Conservation (phyloP, 2,329 filamentous ascomycete genomes). For the Colletotrichum sp. region DNA sequence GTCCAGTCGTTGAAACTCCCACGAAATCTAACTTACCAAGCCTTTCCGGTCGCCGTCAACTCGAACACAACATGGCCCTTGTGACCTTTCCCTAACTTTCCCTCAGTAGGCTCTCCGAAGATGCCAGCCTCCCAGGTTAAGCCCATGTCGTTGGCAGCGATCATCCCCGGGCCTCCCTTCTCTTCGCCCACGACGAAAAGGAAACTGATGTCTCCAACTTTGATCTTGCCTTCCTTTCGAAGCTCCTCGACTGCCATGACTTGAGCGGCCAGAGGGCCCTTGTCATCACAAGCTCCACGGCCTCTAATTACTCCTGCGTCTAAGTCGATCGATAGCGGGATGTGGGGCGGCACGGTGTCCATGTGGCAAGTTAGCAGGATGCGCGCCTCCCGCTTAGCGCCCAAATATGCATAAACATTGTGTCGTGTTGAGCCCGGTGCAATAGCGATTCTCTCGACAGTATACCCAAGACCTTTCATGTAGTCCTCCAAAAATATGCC, state of each 20-base stretch:
- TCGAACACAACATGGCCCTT: constrained; percentile 69
- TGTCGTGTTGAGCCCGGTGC: background rate
- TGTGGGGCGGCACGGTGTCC: background rate
- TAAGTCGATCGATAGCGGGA: background rate
- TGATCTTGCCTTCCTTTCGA: background rate
- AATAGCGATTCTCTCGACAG: background rate
- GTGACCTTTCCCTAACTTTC: constrained; percentile 72
- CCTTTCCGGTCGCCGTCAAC: constrained; percentile 66
- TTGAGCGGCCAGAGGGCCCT: background rate
- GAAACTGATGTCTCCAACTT: constrained; percentile 47
- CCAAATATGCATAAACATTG: background rate
- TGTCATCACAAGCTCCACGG: background rate
- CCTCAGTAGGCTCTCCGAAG: constrained; percentile 78
- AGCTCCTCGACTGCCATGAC: background rate
- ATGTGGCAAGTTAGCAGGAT: background rate
- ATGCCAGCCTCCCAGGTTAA: constrained; percentile 65
- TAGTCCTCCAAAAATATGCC: background rate
- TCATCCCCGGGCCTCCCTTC: constrained; percentile 70
- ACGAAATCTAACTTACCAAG: constrained; percentile 31
- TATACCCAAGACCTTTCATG: background rate
- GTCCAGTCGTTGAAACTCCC: too few species aligned
- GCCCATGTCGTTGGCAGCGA: constrained; percentile 47
- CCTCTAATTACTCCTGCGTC: background rate
- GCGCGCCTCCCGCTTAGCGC: background rate
- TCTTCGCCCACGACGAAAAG: constrained; percentile 71